phyloP scores from a whole-genome alignment of 1,139 yeast genomes.

The Lodderomyces pseudojiufengensis region DNA sequence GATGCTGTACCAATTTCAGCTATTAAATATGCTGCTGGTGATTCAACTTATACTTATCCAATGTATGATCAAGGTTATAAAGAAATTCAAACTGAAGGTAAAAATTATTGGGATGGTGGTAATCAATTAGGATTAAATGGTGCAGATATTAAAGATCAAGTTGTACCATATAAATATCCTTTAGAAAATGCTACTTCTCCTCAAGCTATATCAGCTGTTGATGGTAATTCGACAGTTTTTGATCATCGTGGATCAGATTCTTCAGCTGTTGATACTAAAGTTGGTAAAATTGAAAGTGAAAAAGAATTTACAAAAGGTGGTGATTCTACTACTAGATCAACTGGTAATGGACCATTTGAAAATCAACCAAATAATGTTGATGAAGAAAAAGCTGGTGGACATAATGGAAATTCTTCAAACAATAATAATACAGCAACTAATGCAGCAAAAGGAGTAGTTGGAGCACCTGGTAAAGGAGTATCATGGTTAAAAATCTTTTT shows the following conservation, averaged over 20 bases:
- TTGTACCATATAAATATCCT: constrained; percentile 18
- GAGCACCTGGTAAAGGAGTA: constrained; percentile 19
- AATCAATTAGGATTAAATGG: constrained; percentile 35
- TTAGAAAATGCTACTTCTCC: constrained; percentile 6
- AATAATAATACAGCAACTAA: constrained; percentile 5
- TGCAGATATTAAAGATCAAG: constrained; percentile 24
- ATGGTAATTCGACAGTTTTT: constrained; percentile 2
- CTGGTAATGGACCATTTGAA: constrained; percentile 9
- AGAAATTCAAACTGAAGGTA: constrained; percentile 55
- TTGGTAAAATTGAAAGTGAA: constrained; percentile 19
- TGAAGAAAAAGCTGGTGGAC: constrained; percentile 14
- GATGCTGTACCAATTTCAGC: constrained; percentile 77
- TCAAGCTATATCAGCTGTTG: constrained; percentile 4
- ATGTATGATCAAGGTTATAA: constrained; percentile 58
- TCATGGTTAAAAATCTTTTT: constrained; percentile 39
- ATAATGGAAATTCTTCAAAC: constrained; percentile 10
- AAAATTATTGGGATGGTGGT: constrained; percentile 47
- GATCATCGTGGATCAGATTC: constrained; percentile 11
- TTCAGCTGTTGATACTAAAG: constrained; percentile 12
- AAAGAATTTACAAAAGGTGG: constrained; percentile 5
- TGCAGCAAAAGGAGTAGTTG: constrained; percentile 10
- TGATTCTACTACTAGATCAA: constrained; percentile 9
- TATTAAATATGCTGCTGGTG: constrained; percentile 56
- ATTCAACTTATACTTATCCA: constrained; percentile 46
- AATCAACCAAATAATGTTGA: constrained; percentile 7